phyloP scores from a whole-genome alignment of 1,284 basidiomycete species.

The Melanopsichium pennsylvanicum region DNA sequence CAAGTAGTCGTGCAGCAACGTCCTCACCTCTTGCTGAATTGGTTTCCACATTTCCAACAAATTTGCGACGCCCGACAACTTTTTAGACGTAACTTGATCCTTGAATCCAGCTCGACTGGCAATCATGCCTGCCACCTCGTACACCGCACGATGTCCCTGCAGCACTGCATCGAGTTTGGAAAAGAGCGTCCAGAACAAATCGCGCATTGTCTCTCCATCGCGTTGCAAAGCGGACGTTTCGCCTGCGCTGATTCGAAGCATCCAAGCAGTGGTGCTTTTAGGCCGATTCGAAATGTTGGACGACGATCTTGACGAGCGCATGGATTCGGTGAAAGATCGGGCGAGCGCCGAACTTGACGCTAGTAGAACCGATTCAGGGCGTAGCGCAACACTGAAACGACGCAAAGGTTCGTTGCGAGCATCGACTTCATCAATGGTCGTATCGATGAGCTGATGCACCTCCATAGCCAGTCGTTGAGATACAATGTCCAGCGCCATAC shows the following conservation, averaged over 20 bases:
- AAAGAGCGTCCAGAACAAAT: conserved; percentile 97
- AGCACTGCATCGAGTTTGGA: conserved; percentile 96
- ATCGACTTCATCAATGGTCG: conserved; percentile 87
- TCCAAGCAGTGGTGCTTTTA: neutral
- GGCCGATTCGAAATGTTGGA: conserved; percentile 39
- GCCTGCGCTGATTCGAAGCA: conserved; percentile 47
- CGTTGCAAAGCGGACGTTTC: conserved; percentile 55
- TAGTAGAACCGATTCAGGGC: conserved; percentile 70
- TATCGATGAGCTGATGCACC: conserved; percentile 84
- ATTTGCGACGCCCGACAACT: conserved; percentile 33
- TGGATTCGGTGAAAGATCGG: conserved; percentile 41
- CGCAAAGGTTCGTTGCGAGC: conserved; percentile 66
- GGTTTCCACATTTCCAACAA: conserved; percentile 90
- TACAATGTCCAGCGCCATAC: conserved; percentile 82
- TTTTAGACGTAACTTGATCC: conserved; percentile 36
- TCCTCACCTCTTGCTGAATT: conserved; percentile 82
- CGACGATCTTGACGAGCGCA: conserved; percentile 39
- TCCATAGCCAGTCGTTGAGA: conserved; percentile 84
- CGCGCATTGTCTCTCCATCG: conserved; percentile 69
- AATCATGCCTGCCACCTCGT: conserved; percentile 74
- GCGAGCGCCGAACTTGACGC: conserved; percentile 50
- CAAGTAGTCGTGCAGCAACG: conserved; percentile 87
- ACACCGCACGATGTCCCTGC: conserved; percentile 88
- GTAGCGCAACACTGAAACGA: conserved; percentile 72
- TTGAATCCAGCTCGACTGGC: conserved; percentile 45